A percentile compares a stretch with the other conserved stretches of the same genome.
Evolutionary conservation across 1,284 basidiomycete genomes (phyloP).

Genomic region (Rhodotorula sp.): DNA sequence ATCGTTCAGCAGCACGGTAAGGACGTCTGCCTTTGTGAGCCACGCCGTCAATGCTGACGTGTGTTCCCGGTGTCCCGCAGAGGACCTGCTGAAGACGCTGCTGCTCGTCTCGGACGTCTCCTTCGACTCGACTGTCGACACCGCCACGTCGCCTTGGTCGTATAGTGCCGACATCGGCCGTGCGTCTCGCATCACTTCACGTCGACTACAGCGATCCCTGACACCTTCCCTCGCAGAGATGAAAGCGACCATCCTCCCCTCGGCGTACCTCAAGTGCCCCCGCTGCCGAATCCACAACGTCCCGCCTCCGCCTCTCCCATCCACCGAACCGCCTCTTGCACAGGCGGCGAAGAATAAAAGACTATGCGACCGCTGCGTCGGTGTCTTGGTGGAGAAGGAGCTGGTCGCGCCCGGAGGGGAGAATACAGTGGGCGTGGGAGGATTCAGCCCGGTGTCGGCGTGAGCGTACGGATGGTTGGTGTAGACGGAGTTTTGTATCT

Average conservation of each 20-base stretch:
- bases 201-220: background rate
- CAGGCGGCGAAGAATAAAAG: too few species aligned
- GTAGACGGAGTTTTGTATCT: too few species aligned
- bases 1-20: slow-evolving; percentile 40
- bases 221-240: slow-evolving; percentile 52
- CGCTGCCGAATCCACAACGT: slow-evolving; percentile 71
- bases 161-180: slow-evolving; percentile 14
- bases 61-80: slow-evolving; percentile 50
- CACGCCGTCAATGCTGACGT: background rate
- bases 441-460: too few species aligned
- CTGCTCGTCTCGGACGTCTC: slow-evolving; percentile 72
- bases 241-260: slow-evolving; percentile 55
- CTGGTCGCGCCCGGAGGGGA: background rate
- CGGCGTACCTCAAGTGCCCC: slow-evolving; percentile 64
- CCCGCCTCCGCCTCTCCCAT: background rate
- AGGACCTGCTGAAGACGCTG: slow-evolving; percentile 63
- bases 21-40: slow-evolving; percentile 14
- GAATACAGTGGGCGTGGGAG: too few species aligned
- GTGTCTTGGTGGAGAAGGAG: slow-evolving; percentile 10
- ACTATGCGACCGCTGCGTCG: slow-evolving; percentile 9
- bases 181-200: background rate
- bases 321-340: background rate
- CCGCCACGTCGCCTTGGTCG: slow-evolving; percentile 40
- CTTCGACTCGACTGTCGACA: slow-evolving; percentile 52
- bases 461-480: too few species aligned